Conservation (phyloP, 495 filamentous ascomycete genomes). For the Penicillium bialowiezense region DNA sequence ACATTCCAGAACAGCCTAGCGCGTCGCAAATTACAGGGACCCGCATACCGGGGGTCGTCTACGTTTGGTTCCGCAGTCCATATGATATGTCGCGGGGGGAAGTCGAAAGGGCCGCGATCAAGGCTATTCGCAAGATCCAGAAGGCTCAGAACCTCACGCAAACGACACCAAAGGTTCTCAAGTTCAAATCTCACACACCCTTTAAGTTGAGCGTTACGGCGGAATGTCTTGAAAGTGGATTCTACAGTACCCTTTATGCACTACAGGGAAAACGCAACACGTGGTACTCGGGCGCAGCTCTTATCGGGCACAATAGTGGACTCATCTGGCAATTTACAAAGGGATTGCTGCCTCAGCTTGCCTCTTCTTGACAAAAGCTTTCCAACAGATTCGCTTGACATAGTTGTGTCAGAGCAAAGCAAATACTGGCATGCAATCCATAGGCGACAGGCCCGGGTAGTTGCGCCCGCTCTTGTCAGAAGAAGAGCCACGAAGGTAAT, state of each 20-base stretch:
- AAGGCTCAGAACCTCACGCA: conserved; percentile 13
- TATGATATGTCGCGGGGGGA: conserved; percentile 11
- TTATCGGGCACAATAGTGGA: conserved; percentile 25
- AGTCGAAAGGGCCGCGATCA: conserved; percentile 13
- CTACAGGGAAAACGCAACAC: conserved; percentile 53
- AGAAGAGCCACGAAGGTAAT: no score
- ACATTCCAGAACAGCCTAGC: conserved; percentile 24
- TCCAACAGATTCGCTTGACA: no score
- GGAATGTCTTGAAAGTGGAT: conserved; percentile 41
- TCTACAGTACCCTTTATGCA: conserved; percentile 46
- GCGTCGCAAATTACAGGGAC: conserved; percentile 21
- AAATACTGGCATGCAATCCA: no score
- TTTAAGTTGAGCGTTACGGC: conserved; percentile 28
- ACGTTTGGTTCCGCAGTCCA: conserved; percentile 11
- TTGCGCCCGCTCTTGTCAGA: no score
- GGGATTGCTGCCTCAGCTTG: not conserved
- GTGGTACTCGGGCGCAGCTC: conserved; percentile 51
- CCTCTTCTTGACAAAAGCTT: not conserved
- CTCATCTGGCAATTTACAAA: conserved; percentile 33
- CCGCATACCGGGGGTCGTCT: conserved; percentile 6
- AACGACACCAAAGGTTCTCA: conserved; percentile 21
- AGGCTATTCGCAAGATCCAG: conserved; percentile 8
- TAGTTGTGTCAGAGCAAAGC: no score
- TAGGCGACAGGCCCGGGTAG: no score
- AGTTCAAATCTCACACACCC: conserved; percentile 20